Conservation (phyloP, 495 filamentous ascomycete species). For the Lindgomyces ingoldianus region DNA sequence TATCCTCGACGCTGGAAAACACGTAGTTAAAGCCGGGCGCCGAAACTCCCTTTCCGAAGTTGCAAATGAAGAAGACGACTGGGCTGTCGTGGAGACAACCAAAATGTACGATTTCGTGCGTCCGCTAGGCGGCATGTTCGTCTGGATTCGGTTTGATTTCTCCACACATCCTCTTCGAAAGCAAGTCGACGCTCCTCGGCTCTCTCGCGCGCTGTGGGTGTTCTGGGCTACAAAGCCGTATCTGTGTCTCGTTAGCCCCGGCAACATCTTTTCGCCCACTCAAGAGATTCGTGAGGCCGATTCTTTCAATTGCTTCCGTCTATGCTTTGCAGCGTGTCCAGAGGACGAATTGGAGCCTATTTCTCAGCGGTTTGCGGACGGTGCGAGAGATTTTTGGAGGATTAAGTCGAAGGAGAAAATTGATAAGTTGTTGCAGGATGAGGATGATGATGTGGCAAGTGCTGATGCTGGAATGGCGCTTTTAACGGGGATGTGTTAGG, state of each 20-base stretch:
- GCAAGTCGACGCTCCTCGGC: constrained; percentile 46
- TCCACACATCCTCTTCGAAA: constrained; percentile 69
- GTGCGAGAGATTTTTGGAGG: constrained; percentile 71
- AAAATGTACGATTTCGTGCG: constrained; percentile 71
- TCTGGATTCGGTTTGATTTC: constrained; percentile 74
- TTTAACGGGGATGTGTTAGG: not conserved
- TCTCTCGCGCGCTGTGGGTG: constrained; percentile 68
- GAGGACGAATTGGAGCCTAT: constrained; percentile 64
- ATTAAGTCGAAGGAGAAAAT: constrained; percentile 66
- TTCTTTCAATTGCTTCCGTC: constrained; percentile 67
- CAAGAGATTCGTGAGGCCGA: constrained; percentile 53
- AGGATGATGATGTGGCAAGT: constrained; percentile 20
- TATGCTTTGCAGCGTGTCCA: constrained; percentile 83
- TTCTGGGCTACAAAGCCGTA: constrained; percentile 69
- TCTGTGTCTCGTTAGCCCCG: constrained; percentile 65
- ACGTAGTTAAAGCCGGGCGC: constrained; percentile 54
- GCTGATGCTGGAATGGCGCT: not conserved
- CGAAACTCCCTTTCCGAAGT: constrained; percentile 43
- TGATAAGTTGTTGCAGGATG: constrained; percentile 53
- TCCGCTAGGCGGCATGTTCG: constrained; percentile 91
- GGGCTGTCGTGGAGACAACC: constrained; percentile 66
- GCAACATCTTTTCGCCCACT: constrained; percentile 69
- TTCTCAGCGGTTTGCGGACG: constrained; percentile 64
- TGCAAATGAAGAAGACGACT: constrained; percentile 54
- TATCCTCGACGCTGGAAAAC: constrained; percentile 65